phyloP scores from a whole-genome alignment of 495 filamentous ascomycete species.

The Baudoinia panamericana region DNA sequence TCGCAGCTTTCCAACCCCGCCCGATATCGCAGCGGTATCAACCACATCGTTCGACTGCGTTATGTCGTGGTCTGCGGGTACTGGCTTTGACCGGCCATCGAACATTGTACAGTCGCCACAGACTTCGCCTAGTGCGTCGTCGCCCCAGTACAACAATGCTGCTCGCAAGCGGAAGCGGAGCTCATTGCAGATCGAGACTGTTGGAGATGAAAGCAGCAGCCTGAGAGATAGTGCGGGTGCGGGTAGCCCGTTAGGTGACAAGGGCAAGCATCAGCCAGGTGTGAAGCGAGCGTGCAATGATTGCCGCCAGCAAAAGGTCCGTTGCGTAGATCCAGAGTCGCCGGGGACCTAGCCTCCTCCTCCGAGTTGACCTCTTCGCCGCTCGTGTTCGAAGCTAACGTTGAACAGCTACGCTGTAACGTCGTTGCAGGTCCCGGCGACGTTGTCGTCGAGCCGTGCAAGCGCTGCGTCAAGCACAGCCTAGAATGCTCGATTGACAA shows the following conservation, averaged over 20 bases:
- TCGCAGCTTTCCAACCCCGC: background rate
- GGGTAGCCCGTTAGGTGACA: slow-evolving; percentile 12
- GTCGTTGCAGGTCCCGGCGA: slow-evolving; percentile 53
- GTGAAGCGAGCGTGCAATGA: slow-evolving; percentile 82
- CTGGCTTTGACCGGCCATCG: slow-evolving; percentile 4
- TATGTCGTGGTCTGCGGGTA: slow-evolving; percentile 8
- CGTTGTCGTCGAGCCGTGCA: slow-evolving; percentile 71
- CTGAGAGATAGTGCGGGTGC: background rate
- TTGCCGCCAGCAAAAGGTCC: slow-evolving; percentile 87
- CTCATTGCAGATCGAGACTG: slow-evolving; percentile 4
- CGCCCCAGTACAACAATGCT: background rate
- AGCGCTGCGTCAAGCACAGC: slow-evolving; percentile 69
- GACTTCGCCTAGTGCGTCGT: slow-evolving; percentile 1
- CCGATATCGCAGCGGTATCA: slow-evolving; percentile 2
- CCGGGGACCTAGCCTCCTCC: background rate
- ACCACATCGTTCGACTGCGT: background rate
- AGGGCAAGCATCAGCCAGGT: slow-evolving; percentile 15
- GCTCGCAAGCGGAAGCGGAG: slow-evolving; percentile 16
- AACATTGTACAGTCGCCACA: background rate
- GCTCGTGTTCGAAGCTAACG: background rate
- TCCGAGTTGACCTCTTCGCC: slow-evolving; percentile 3
- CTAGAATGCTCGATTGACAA: slow-evolving; percentile 86
- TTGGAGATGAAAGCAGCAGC: background rate
- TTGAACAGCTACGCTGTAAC: slow-evolving; percentile 72
- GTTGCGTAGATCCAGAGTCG: no score